A percentile compares a stretch with the other conserved stretches of the same genome.
Conservation (phyloP, 2,329 filamentous ascomycete genomes). For the Colletotrichum ledebouriae region DNA sequence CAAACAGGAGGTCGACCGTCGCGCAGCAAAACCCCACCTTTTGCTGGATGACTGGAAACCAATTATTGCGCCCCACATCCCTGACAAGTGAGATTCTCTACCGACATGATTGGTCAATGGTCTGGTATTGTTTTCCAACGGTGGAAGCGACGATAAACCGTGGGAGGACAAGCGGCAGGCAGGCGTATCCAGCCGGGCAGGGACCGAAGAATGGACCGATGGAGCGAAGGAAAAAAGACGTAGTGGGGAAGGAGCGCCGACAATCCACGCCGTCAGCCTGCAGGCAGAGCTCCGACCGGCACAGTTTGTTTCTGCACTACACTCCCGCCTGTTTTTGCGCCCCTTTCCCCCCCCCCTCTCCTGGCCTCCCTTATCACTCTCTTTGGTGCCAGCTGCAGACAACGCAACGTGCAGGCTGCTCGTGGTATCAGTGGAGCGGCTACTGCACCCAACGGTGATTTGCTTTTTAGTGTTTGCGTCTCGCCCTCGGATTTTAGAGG, state of each 20-base stretch:
- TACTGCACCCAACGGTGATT: slow-evolving; percentile 34
- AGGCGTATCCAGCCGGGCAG: slow-evolving; percentile 8
- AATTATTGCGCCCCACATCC: slow-evolving; percentile 6
- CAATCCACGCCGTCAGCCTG: neutral
- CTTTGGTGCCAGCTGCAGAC: slow-evolving; percentile 20
- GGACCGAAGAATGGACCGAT: neutral
- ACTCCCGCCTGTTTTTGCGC: too few species aligned
- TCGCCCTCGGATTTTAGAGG: slow-evolving; percentile 22
- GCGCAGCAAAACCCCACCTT: neutral
- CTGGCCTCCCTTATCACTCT: too few species aligned
- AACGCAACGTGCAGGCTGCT: neutral
- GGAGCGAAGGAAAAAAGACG: neutral
- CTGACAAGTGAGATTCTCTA: slow-evolving; percentile 17
- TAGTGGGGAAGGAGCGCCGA: neutral
- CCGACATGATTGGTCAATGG: slow-evolving; percentile 15
- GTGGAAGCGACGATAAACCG: too few species aligned
- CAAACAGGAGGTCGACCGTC: neutral
- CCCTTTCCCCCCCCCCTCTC: too few species aligned
- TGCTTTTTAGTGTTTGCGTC: slow-evolving; percentile 19
- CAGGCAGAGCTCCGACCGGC: too few species aligned
- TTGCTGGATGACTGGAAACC: slow-evolving; percentile 30
- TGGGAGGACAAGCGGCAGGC: neutral
- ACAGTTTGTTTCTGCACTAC: too few species aligned
- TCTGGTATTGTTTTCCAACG: neutral
- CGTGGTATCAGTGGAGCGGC: slow-evolving; percentile 3